Evolutionary conservation across 2,329 filamentous ascomycete species (phyloP).

Genomic region (Chaetothyriales sp.): DNA sequence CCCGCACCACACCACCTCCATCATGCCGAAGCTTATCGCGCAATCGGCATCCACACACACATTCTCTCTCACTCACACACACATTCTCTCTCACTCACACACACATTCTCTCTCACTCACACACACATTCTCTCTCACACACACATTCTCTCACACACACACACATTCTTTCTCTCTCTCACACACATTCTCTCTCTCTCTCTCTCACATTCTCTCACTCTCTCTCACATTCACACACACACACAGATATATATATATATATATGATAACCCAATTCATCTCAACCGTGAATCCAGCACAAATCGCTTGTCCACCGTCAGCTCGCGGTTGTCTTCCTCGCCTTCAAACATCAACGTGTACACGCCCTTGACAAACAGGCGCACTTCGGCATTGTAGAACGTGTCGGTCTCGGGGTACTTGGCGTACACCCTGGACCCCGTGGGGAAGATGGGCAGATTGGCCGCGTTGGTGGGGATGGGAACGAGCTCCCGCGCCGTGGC

Average conservation of each 20-base stretch:
- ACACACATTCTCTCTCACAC: too few species aligned
- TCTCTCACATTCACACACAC: too few species aligned
- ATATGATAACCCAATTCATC: conserved; percentile 9
- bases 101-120: too few species aligned
- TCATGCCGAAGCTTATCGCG: too few species aligned
- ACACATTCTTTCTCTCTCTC: too few species aligned
- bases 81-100: too few species aligned
- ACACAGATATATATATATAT: not conserved
- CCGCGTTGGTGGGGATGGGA: conserved; percentile 50
- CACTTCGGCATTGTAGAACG: conserved; percentile 72
- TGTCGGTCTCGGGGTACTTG: conserved; percentile 70
- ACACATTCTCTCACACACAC: too few species aligned
- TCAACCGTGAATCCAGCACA: conserved; percentile 57
- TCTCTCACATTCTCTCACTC: too few species aligned
- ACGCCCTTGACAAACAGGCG: conserved; percentile 44
- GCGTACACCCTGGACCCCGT: conserved; percentile 61
- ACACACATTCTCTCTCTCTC: too few species aligned
- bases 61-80: too few species aligned
- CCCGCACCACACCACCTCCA: too few species aligned
- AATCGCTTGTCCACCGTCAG: conserved; percentile 64
- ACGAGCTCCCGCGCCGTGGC: conserved; percentile 65
- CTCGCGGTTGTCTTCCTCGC: conserved; percentile 57
- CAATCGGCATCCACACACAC: too few species aligned
- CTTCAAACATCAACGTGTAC: conserved; percentile 57
- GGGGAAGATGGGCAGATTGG: conserved; percentile 48